Evolutionary conservation across 805 yeast genomes (phyloP).

Genomic region (Pichia californica): DNA sequence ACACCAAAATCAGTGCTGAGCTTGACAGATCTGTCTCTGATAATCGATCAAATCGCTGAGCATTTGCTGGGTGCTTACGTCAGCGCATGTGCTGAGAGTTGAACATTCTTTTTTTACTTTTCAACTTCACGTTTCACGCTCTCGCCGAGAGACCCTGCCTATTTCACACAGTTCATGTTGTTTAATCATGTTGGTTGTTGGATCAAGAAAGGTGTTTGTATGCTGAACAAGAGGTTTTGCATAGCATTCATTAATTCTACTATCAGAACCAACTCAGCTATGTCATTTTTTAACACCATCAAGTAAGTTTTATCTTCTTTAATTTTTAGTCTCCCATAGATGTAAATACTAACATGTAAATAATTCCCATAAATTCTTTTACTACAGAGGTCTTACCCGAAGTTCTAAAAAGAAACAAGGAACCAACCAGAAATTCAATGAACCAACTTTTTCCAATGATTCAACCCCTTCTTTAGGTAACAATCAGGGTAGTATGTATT

Average conservation of each 20-base stretch:
- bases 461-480: conserved; percentile 14
- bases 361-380: not conserved
- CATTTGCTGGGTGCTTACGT: too few species aligned
- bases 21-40: too few species aligned
- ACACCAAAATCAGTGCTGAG: too few species aligned
- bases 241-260: too few species aligned
- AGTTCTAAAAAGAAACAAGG: conserved; percentile 29
- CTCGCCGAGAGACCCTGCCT: too few species aligned
- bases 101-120: too few species aligned
- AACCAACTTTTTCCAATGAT: conserved; percentile 14
- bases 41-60: too few species aligned
- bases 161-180: too few species aligned
- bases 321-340: not conserved
- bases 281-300: conserved; percentile 37
- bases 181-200: not conserved
- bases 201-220: too few species aligned
- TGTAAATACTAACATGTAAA: conserved; percentile 3
- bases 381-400: conserved; percentile 52
- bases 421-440: conserved; percentile 15
- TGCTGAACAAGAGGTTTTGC: too few species aligned
- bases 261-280: conserved; percentile 9
- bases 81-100: too few species aligned
- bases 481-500: conserved; percentile 24
- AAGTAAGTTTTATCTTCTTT: conserved; percentile 21
- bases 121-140: too few species aligned